Percentiles rank a stretch among this genome's conserved stretches.
Conservation (phyloP, 2,329 filamentous ascomycete genomes). For the Drechslerella coelobrocha region DNA sequence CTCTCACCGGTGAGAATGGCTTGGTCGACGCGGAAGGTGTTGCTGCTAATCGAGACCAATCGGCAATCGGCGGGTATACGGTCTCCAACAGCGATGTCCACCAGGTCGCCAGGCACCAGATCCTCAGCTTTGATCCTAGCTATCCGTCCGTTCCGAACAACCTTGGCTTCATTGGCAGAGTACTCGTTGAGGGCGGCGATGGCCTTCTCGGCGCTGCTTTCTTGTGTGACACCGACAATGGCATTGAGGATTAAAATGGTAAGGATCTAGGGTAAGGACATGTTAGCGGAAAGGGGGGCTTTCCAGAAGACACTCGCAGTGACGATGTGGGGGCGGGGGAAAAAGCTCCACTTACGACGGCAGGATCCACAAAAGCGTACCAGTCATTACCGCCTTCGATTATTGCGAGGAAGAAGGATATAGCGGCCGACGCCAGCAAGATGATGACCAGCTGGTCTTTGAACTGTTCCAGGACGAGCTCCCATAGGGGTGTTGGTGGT, state of each 20-base stretch:
- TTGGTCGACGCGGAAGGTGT: slow-evolving; percentile 95
- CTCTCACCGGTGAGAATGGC: slow-evolving; percentile 97
- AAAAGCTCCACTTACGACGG: slow-evolving; percentile 72
- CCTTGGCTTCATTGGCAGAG: slow-evolving; percentile 96
- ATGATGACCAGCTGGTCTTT: slow-evolving; percentile 98
- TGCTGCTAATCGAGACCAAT: slow-evolving; percentile 87
- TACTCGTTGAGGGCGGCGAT: slow-evolving; percentile 98
- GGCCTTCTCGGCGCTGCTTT: slow-evolving; percentile 97
- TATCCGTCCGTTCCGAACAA: slow-evolving; percentile 81
- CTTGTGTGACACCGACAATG: slow-evolving; percentile 95
- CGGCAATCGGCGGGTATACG: slow-evolving; percentile 95
- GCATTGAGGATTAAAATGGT: slow-evolving; percentile 97
- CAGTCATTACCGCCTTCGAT: slow-evolving; percentile 93
- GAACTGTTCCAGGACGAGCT: slow-evolving; percentile 97
- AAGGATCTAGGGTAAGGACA: slow-evolving; percentile 71
- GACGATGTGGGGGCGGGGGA: slow-evolving; percentile 64
- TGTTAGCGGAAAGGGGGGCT: not conserved
- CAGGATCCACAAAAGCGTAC: slow-evolving; percentile 96
- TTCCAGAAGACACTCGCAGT: slow-evolving; percentile 68
- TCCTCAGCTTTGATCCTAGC: slow-evolving; percentile 93
- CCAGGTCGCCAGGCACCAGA: slow-evolving; percentile 89
- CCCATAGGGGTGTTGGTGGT: slow-evolving; percentile 92
- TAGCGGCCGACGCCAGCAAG: slow-evolving; percentile 85
- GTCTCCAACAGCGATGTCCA: slow-evolving; percentile 87
- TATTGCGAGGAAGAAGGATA: slow-evolving; percentile 90